Conservation (phyloP, 495 filamentous ascomycete species). For the Talaromyces thailandensis region DNA sequence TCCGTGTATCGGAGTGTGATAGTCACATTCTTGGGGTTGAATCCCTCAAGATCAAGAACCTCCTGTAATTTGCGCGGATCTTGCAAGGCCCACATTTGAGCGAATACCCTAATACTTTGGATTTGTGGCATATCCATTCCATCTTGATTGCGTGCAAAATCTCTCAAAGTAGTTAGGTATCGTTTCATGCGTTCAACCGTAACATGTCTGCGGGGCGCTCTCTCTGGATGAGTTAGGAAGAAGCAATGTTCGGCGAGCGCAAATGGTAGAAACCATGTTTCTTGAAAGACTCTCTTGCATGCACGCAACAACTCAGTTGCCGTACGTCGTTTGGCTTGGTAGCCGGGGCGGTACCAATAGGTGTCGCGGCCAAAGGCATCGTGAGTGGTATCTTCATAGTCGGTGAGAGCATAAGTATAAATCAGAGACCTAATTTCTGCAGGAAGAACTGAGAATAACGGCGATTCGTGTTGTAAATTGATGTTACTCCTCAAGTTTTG, state of each 20-base stretch:
- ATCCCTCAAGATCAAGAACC: slow-evolving; percentile 11
- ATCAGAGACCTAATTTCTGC: slow-evolving; percentile 21
- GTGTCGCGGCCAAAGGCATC: slow-evolving; percentile 7
- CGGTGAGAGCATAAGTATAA: slow-evolving; percentile 16
- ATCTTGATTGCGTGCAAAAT: slow-evolving; percentile 6
- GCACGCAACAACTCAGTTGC: slow-evolving; percentile 15
- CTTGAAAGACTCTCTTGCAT: slow-evolving; percentile 16
- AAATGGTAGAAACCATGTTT: slow-evolving; percentile 23
- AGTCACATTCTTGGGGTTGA: slow-evolving; percentile 13
- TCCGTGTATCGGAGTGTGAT: slow-evolving; percentile 24
- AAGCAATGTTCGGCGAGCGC: slow-evolving; percentile 17
- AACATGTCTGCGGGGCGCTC: slow-evolving; percentile 8
- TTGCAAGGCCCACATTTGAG: slow-evolving; percentile 17
- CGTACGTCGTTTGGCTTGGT: slow-evolving; percentile 12
- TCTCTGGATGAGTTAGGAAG: slow-evolving; percentile 10
- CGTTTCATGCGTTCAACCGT: slow-evolving; percentile 6
- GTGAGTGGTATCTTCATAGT: slow-evolving; percentile 9
- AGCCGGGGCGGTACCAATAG: slow-evolving; percentile 17
- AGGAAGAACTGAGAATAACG: slow-evolving; percentile 13
- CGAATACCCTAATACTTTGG: slow-evolving; percentile 14
- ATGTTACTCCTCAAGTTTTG: neutral
- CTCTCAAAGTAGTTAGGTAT: slow-evolving; percentile 2
- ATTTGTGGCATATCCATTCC: slow-evolving; percentile 7
- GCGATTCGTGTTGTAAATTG: slow-evolving; percentile 7
- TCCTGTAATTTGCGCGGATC: slow-evolving; percentile 7